Evolutionary conservation across 2,329 filamentous ascomycete genomes (phyloP).

Genomic region (Teratosphaeria gauchensis): DNA sequence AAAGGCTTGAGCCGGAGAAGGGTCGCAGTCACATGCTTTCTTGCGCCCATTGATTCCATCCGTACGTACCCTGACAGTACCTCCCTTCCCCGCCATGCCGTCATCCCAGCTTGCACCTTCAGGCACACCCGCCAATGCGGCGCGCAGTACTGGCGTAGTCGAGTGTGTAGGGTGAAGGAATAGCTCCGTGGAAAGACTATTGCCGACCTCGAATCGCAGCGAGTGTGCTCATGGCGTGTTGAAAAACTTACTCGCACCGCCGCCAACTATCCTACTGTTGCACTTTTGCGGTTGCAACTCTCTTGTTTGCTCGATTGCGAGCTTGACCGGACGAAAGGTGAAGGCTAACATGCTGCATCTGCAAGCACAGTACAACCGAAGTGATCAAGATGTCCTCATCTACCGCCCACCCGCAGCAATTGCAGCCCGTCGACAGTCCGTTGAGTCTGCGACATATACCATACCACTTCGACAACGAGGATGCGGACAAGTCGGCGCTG

Average conservation of each 20-base stretch:
- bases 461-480: constrained; percentile 64
- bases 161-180: not conserved
- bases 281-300: not conserved
- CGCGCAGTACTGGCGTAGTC: not conserved
- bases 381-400: constrained; percentile 13
- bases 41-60: not conserved
- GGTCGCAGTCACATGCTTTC: not conserved
- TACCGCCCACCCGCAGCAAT: constrained; percentile 10
- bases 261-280: not conserved
- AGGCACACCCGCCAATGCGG: not conserved
- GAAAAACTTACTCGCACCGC: not conserved
- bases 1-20: not conserved
- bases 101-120: not conserved
- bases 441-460: constrained; percentile 48
- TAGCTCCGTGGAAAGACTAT: not conserved
- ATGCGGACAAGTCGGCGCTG: constrained; percentile 70
- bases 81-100: not conserved
- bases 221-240: not conserved
- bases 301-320: not conserved
- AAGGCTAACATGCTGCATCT: constrained; percentile 7
- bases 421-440: constrained; percentile 21
- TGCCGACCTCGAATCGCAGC: not conserved
- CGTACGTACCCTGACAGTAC: not conserved
- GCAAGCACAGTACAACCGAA: constrained; percentile 9
- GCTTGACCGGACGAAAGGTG: not conserved